Base-by-base conservation (phyloP, 768 basidiomycete species). In the Cystobasidium tubakii region DNA sequence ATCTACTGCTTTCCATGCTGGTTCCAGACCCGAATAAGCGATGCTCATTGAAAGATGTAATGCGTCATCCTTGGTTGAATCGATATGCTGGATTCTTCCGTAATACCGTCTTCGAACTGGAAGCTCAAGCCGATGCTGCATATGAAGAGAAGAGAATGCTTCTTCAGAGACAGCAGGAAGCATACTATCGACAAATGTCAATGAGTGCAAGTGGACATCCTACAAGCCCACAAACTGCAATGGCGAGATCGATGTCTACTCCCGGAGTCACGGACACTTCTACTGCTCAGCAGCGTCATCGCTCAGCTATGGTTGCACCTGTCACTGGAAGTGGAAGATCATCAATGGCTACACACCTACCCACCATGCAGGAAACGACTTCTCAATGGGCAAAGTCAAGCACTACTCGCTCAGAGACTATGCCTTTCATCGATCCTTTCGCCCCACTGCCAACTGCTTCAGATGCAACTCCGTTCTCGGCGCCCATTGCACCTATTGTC, bases 1-100 rank as follows among this genome's bases (percentile, higher is more conserved):
- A 92, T 79, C 85, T 98, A 23, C 84, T 98, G 7, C 85, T 87
- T 70, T 86, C 88, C 81, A 98, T 98, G 94, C 89, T 98, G 73
- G 93, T 97, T 1, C 91, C 94, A 9, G 91, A 96, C 77, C 94
- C 94, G 4, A 83, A 85, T 21, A 85, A 86, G 34, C 88, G 95
- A 54, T 90, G 90, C 55, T 87, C 87, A 74, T 84, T 97, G 44
- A 83, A 85, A 12, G 82, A 84, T 0, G 88, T 99, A 77, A 96
- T 95, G 91, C 83, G 82, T 15, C 96, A 98, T 80, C 85, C 87
- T 1, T 99, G 95, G 95, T 84, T 98, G 27, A 82, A 83, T 0
- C 84, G 87, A 1, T 89, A 90, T 77, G 82, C 83, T 1, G 80
- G 83, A 17, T 79, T 86, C 1, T 95, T 97, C 81, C 84, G 86